Evolutionary conservation across 257 asterid species (phyloP).

Genomic region (Salvia hispanica): DNA sequence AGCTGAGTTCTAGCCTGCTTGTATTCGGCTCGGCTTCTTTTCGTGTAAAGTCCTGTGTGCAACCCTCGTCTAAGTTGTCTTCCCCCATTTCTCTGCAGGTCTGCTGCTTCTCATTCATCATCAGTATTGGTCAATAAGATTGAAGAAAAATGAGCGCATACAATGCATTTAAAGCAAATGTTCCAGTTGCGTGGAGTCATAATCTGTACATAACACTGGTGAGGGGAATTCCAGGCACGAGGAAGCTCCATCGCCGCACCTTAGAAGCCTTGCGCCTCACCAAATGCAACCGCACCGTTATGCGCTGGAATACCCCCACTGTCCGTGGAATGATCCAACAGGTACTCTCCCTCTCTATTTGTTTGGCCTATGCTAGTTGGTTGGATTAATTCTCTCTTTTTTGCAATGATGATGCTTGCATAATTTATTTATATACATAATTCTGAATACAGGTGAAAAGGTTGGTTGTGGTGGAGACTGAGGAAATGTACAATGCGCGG

Average conservation of each 20-base stretch:
- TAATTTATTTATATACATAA: neutral
- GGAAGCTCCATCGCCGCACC: slow-evolving; percentile 93
- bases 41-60: neutral
- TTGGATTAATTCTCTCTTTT: neutral
- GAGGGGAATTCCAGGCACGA: slow-evolving; percentile 95
- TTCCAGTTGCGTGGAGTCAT: slow-evolving; percentile 88
- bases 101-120: neutral
- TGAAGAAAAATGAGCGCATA: slow-evolving; percentile 70
- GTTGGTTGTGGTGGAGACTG: slow-evolving; percentile 69
- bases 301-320: slow-evolving; percentile 81
- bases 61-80: neutral
- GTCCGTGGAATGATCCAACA: slow-evolving; percentile 94
- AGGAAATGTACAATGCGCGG: slow-evolving; percentile 78
- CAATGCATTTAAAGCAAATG: slow-evolving; percentile 76
- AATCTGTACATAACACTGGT: slow-evolving; percentile 85
- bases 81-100: neutral
- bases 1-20: no score
- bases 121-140: neutral
- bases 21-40: no score
- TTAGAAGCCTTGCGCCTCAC: slow-evolving; percentile 85
- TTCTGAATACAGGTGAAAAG: slow-evolving; percentile 57
- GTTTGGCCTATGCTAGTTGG: neutral
- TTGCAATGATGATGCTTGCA: neutral
- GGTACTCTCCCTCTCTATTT: slow-evolving; percentile 38
- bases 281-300: slow-evolving; percentile 84